Conservation (phyloP, 1,284 basidiomycete genomes). For the Trichosporon sp. region DNA sequence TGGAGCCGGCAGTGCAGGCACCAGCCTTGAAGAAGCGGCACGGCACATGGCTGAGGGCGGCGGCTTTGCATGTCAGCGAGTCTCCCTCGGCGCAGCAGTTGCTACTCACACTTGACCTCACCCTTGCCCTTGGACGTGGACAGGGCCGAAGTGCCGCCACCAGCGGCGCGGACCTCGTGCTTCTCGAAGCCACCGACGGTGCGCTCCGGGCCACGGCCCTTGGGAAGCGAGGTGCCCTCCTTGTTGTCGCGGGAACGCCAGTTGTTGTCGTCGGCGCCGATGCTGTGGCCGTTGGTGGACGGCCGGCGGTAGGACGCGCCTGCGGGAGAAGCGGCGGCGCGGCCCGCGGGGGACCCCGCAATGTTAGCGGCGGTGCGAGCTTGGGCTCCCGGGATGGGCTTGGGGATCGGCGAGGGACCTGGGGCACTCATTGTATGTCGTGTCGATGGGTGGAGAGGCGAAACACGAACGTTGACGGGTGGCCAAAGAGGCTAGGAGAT, state of each 20-base stretch:
- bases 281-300: conserved; percentile 14
- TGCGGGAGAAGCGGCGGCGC: not conserved
- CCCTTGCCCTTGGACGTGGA: conserved; percentile 20
- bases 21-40: conserved; percentile 97
- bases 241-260: conserved; percentile 23
- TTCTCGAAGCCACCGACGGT: conserved; percentile 40
- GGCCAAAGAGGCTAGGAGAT: not conserved
- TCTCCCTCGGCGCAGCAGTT: not conserved
- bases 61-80: conserved; percentile 14
- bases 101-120: conserved; percentile 13
- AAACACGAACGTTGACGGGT: conserved; percentile 11
- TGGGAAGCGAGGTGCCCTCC: conserved; percentile 10
- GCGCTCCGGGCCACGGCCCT: conserved; percentile 26
- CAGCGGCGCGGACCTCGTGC: conserved; percentile 24
- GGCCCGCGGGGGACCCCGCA: conserved; percentile 9
- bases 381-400: conserved; percentile 35
- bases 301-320: conserved; percentile 10
- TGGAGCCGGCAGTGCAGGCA: conserved; percentile 87
- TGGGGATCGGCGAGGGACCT: conserved; percentile 16
- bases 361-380: conserved; percentile 32
- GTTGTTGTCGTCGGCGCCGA: conserved; percentile 24
- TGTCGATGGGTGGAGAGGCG: conserved; percentile 17
- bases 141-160: conserved; percentile 11
- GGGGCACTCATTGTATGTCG: not conserved
- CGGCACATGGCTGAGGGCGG: conserved; percentile 79